A percentile compares a stretch with the other conserved stretches of the same genome.
Conservation (phyloP, 2,329 filamentous ascomycete species). For the Aaosphaeria pasadenensis region DNA sequence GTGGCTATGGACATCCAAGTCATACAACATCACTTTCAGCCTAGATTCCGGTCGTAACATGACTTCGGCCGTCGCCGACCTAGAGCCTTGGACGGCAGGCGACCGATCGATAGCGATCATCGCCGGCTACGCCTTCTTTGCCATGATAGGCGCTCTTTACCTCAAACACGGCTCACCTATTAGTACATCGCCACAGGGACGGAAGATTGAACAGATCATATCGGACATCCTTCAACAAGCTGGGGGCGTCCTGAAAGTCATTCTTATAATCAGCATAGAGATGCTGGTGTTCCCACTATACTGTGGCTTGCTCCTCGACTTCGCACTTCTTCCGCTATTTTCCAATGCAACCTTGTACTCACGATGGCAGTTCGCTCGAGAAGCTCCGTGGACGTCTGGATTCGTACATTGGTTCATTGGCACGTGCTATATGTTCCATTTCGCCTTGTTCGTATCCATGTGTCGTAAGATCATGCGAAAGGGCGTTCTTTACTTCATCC, state of each 20-base stretch:
- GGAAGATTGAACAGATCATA: slow-evolving; percentile 67
- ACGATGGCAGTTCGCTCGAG: slow-evolving; percentile 72
- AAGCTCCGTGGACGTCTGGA: slow-evolving; percentile 81
- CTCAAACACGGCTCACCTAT: slow-evolving; percentile 71
- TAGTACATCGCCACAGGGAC: slow-evolving; percentile 53
- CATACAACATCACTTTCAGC: slow-evolving; percentile 35
- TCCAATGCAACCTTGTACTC: slow-evolving; percentile 74
- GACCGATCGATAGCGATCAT: slow-evolving; percentile 71
- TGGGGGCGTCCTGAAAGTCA: slow-evolving; percentile 95
- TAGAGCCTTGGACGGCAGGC: slow-evolving; percentile 46
- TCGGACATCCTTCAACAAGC: slow-evolving; percentile 87
- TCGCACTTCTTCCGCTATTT: slow-evolving; percentile 86
- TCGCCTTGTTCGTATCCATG: slow-evolving; percentile 97
- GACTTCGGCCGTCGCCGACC: slow-evolving; percentile 15
- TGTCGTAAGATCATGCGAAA: slow-evolving; percentile 96
- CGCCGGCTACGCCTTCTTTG: slow-evolving; percentile 77
- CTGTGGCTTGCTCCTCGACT: slow-evolving; percentile 85
- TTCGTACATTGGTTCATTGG: slow-evolving; percentile 99
- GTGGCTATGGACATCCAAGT: slow-evolving; percentile 31
- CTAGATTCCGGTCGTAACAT: slow-evolving; percentile 7
- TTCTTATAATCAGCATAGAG: slow-evolving; percentile 97
- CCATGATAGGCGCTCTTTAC: slow-evolving; percentile 72
- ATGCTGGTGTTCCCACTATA: slow-evolving; percentile 98
- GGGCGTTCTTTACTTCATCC: slow-evolving; percentile 95
- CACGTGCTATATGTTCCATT: slow-evolving; percentile 99